Base-by-base conservation (phyloP, 116 monocot species). In the Posidonia oceanica region DNA sequence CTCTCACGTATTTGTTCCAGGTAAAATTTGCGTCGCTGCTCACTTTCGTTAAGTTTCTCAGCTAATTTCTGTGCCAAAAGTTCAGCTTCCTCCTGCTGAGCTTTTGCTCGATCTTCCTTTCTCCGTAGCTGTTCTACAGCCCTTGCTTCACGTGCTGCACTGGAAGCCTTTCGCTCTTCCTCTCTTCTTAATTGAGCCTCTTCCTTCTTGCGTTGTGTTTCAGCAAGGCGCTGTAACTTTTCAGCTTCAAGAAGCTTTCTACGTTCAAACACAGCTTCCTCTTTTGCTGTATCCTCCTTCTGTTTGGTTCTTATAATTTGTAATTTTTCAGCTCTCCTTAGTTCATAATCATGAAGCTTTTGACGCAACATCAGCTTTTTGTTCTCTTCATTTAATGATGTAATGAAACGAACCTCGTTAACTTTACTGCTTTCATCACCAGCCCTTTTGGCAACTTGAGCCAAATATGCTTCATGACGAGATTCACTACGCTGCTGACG, bases 401-500 rank as follows among this genome's bases (percentile, higher is more conserved):
- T 97, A 74, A 97, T 97, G 70, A 97, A 97, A n/a, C 96, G 86
- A 73, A 97, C 96, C 79, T 97, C 96, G 51, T 91, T 97, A 72
- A 97, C 96, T 68, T 97, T 97, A 77, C 85, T 92, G 74, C 96
- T 97, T 82, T 97, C 96, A 84, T 97, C 96, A 73, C 96, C 89
- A 80, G 96, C 96, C 80, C 89, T 89, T 76, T 69, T 84, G 39
- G 71, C 89, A 64, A 97, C 96, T 80, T 92, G 89, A 77, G 96
- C 96, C 75, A 97, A 80, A 83, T 91, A 74, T 64, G 96, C 96
- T 75, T 97, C 96, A 76, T 97, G 92, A 11, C 92, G 88, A 16
- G 89, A 85, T 74, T 89, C 96, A 42, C 92, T 78, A 12, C 85
- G 85, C 64, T 89, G 96, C 14, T 87, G 96, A 29, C 96, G 91